These are phyloP conservation scores for Arabidopsis suecica DNA, from an alignment of 345 rosid genomes.

Conservation along the genomic window DNA sequence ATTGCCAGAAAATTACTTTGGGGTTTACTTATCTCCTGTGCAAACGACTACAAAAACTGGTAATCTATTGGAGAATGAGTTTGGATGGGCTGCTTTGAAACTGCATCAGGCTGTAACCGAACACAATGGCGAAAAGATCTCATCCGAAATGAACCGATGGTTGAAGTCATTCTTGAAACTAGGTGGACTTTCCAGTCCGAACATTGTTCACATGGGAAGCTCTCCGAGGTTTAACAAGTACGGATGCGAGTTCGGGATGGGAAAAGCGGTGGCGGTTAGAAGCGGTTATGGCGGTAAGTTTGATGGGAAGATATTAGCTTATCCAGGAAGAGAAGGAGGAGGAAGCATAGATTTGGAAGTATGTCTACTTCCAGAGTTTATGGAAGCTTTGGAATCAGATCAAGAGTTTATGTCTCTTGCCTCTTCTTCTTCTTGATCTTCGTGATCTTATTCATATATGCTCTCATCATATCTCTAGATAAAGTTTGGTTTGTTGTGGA, in stretches of 20 bases:
- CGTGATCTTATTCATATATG: neutral
- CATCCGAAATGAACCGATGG: constrained; percentile 45
- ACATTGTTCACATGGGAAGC: constrained; percentile 69
- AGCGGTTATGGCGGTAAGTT: constrained; percentile 72
- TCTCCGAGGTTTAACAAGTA: constrained; percentile 82
- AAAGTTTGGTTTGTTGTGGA: neutral
- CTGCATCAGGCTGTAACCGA: constrained; percentile 57
- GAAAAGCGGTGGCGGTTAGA: constrained; percentile 69
- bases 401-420: constrained; percentile 51
- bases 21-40: constrained; percentile 51
- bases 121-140: constrained; percentile 47
- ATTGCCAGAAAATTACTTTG: constrained; percentile 56
- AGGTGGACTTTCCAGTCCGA: constrained; percentile 34
- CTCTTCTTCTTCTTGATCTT: constrained; percentile 22
- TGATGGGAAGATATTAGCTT: constrained; percentile 61
- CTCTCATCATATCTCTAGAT: neutral
- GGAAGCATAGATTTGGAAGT: constrained; percentile 74
- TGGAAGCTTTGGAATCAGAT: constrained; percentile 68
- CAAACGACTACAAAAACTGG: constrained; percentile 43
- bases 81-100: constrained; percentile 73
- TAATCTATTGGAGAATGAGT: constrained; percentile 52
- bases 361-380: constrained; percentile 56
- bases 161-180: constrained; percentile 38
- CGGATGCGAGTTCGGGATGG: constrained; percentile 74
- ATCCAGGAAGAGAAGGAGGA: constrained; percentile 64